Base-by-base conservation (phyloP, 805 yeast genomes). In the Pichia ethanolica region DNA sequence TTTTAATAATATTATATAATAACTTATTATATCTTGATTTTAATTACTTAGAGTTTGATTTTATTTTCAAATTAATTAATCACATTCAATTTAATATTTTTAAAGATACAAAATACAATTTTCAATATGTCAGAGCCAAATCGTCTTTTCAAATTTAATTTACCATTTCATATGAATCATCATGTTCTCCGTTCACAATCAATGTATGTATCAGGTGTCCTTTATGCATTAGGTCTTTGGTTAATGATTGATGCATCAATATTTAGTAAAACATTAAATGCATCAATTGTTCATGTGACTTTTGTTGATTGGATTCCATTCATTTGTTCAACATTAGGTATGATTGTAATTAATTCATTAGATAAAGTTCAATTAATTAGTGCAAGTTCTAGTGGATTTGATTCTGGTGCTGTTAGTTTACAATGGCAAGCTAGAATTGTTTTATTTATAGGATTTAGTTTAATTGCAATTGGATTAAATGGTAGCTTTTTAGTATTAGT, bases 281-380 rank as follows among this genome's bases (percentile, higher is more conserved):
- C 89, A 0, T 84, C 96, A 0, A 72, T 73, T 41, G 88, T 89
- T 7, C 97, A 91, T 64, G 88, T 93, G 32, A 82, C 91, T 5
- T 87, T 91, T 62, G 83, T 88, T 39, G 99, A 91, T 69, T 91
- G 99, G 99, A 80, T 93, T 46, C 99, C 99, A 5, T 81, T 86
- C 55, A 76, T 91, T 32, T 86, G 97, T 57, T 83, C 95, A 7
- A 80, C 95, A 0, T 65, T 89, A 35, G 99, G 99, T 2, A 90
- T 90, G 88, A 70, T 90, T 40, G 82, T 89, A 49, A 81, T 85
- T 54, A 85, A 83, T 57, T 75, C 84, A 33, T 82, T 85, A 39
- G 90, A 84, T 57, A 84, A 84, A 63, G 70, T 81, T 39, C 78
- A 58, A 60, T 61, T 57, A 70, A 67, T 56, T 56, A 41, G 45